A percentile compares a stretch with the other conserved stretches of the same genome.
Conservation (phyloP, 2,329 filamentous ascomycete genomes). For the Colletotrichum destructivum region DNA sequence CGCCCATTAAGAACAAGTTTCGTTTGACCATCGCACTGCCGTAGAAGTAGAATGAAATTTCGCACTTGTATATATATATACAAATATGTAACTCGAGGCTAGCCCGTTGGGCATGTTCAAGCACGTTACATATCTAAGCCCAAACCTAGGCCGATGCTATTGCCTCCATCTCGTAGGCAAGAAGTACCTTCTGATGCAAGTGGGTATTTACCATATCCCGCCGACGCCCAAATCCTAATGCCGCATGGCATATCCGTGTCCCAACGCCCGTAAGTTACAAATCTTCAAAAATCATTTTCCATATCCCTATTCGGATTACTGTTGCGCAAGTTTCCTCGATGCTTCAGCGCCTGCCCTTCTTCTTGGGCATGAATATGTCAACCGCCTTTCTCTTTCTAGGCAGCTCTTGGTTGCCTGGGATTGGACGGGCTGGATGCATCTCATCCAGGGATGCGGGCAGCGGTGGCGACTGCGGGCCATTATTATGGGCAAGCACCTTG, state of each 20-base stretch:
- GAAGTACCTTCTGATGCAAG: constrained; percentile 26
- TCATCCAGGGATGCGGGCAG: constrained; percentile 34
- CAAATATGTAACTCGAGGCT: neutral
- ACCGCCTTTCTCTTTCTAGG: constrained; percentile 60
- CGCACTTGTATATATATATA: too few relatives aligned
- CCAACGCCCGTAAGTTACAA: constrained; percentile 17
- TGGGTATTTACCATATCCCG: constrained; percentile 25
- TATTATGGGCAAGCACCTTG: constrained; percentile 14
- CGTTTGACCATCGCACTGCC: neutral
- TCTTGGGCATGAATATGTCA: constrained; percentile 67
- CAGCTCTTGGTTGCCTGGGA: constrained; percentile 25
- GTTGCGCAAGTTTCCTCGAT: too few relatives aligned
- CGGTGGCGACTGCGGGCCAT: constrained; percentile 44
- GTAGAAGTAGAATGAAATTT: neutral
- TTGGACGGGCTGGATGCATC: constrained; percentile 30
- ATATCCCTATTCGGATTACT: neutral
- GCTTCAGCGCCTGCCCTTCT: constrained; percentile 50
- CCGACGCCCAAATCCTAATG: constrained; percentile 19
- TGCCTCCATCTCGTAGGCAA: neutral
- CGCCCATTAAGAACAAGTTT: neutral
- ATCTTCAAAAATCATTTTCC: neutral
- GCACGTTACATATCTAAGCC: neutral
- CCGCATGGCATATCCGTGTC: neutral
- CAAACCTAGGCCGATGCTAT: neutral
- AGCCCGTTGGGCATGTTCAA: neutral